A percentile compares a stretch with the other conserved stretches of the same genome.
Evolutionary conservation across 768 basidiomycete genomes (phyloP).

Genomic region (Solioccasus polychromus): DNA sequence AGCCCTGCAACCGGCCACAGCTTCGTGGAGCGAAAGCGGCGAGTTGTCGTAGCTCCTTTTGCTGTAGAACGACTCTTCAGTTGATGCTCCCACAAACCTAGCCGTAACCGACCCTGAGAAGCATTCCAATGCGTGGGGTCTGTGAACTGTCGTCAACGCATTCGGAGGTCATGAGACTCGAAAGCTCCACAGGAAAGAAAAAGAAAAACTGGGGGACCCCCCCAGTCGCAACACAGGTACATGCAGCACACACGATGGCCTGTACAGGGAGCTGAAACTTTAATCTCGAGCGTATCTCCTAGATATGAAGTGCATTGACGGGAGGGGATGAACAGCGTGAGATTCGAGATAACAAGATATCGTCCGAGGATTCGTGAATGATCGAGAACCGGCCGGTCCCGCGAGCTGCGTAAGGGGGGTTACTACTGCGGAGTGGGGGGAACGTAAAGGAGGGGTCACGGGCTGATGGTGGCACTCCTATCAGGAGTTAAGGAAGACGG

Average conservation of each 20-base stretch:
- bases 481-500: slow-evolving; percentile 20
- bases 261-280: slow-evolving; percentile 10
- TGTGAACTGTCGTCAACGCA: slow-evolving; percentile 5
- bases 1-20: no score
- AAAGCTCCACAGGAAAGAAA: no score
- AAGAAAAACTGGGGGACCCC: no score
- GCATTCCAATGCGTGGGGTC: no score
- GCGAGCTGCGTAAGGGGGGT: slow-evolving; percentile 12
- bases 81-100: slow-evolving; percentile 5
- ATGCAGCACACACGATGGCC: slow-evolving; percentile 6
- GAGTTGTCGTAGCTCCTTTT: background rate
- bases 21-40: background rate
- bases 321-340: slow-evolving; percentile 2
- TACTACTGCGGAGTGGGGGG: slow-evolving; percentile 12
- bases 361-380: slow-evolving; percentile 20
- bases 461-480: slow-evolving; percentile 24
- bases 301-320: slow-evolving; percentile 8
- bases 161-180: no score
- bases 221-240: slow-evolving; percentile 2
- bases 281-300: slow-evolving; percentile 17
- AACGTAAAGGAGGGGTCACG: slow-evolving; percentile 13
- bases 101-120: slow-evolving; percentile 3
- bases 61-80: no score
- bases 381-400: slow-evolving; percentile 22
- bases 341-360: slow-evolving; percentile 2